These are phyloP conservation scores for Mycena leptocephala DNA, from an alignment of 768 basidiomycete species.

Conservation along the genomic window DNA sequence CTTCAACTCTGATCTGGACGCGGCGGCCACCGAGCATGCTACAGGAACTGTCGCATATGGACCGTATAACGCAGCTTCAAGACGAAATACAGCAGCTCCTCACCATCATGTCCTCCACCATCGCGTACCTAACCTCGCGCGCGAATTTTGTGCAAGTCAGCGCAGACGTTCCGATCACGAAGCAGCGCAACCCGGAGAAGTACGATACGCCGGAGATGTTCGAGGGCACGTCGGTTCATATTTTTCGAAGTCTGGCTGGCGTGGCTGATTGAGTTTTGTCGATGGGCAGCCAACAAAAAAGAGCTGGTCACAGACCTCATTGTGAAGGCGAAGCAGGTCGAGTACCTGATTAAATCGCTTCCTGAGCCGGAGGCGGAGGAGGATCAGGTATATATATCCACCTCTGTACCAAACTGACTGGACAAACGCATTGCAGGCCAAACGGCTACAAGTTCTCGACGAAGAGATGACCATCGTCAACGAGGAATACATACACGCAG, in stretches of 20 bases:
- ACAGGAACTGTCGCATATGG: no score
- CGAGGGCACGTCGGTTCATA: no score
- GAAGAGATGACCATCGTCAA: slow-evolving; percentile 82
- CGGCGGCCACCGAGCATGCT: no score
- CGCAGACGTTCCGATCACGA: slow-evolving; percentile 81
- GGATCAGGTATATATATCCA: slow-evolving; percentile 68
- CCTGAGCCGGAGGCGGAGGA: slow-evolving; percentile 88
- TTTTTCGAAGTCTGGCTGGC: no score
- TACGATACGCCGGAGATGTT: no score
- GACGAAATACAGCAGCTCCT: slow-evolving; percentile 95
- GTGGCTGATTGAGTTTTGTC: no score
- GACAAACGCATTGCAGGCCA: slow-evolving; percentile 61
- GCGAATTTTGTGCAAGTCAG: slow-evolving; percentile 86
- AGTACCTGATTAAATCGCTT: slow-evolving; percentile 87
- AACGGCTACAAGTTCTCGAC: slow-evolving; percentile 72
- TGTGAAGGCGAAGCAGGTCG: slow-evolving; percentile 90
- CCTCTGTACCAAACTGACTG: background rate
- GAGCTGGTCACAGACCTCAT: slow-evolving; percentile 89
- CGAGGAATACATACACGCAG: slow-evolving; percentile 80
- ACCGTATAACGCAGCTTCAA: no score
- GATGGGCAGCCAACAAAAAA: slow-evolving; percentile 90
- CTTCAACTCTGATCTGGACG: no score
- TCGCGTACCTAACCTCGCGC: slow-evolving; percentile 84
- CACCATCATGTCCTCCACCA: slow-evolving; percentile 88
- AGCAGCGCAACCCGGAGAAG: no score